Evolutionary conservation across 2,329 filamentous ascomycete species (phyloP).

Genomic region (Knufia fluminis): DNA sequence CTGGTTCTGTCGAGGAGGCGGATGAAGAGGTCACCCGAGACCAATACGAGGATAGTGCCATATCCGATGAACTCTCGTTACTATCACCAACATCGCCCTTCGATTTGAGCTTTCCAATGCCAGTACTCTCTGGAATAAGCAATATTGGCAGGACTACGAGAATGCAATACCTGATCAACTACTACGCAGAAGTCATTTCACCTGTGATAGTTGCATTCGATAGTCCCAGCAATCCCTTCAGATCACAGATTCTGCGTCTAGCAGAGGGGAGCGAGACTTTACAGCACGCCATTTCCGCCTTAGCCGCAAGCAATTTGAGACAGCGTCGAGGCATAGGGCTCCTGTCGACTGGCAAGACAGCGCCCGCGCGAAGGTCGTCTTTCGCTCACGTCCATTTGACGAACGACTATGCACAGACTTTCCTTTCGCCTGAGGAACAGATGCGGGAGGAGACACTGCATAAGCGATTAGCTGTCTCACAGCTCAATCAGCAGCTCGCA

Average conservation of each 20-base stretch:
- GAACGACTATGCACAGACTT: slow-evolving; percentile 32
- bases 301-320: slow-evolving; percentile 80
- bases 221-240: slow-evolving; percentile 73
- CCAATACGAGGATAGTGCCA: slow-evolving; percentile 12
- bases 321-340: slow-evolving; percentile 58
- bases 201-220: slow-evolving; percentile 89
- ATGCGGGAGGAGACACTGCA: slow-evolving; percentile 71
- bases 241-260: slow-evolving; percentile 69
- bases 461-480: slow-evolving; percentile 71
- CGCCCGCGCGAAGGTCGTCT: slow-evolving; percentile 41
- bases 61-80: slow-evolving; percentile 12
- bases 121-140: slow-evolving; percentile 14
- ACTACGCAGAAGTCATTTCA: slow-evolving; percentile 87
- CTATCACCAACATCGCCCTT: slow-evolving; percentile 9
- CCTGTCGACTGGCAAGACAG: slow-evolving; percentile 44
- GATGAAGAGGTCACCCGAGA: slow-evolving; percentile 14
- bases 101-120: slow-evolving; percentile 13
- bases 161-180: slow-evolving; percentile 82
- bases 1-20: slow-evolving; percentile 22
- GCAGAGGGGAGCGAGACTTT: slow-evolving; percentile 69
- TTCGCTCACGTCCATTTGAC: slow-evolving; percentile 37
- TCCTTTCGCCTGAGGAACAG: slow-evolving; percentile 47
- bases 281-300: slow-evolving; percentile 84
- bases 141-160: slow-evolving; percentile 58
- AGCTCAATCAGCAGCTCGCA: slow-evolving; percentile 75